Conservation (phyloP, 2,329 filamentous ascomycete species). For the Epicoccum nigrum region DNA sequence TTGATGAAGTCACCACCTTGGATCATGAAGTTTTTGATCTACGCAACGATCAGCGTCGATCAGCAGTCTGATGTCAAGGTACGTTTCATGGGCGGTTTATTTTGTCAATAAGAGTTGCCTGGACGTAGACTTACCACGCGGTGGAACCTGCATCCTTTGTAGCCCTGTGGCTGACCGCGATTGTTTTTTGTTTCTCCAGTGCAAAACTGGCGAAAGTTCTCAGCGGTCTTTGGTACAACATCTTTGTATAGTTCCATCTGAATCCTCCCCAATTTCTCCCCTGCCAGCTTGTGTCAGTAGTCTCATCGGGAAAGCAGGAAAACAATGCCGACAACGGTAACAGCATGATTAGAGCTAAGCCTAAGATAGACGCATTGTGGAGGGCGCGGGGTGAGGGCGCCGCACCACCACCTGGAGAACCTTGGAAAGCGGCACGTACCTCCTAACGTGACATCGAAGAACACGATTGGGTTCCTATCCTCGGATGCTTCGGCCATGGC, state of each 20-base stretch:
- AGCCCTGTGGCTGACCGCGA: slow-evolving; percentile 81
- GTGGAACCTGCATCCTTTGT: slow-evolving; percentile 94
- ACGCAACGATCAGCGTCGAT: slow-evolving; percentile 14
- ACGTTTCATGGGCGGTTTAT: too few species aligned
- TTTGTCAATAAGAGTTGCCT: too few species aligned
- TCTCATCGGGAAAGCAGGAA: slow-evolving; percentile 2
- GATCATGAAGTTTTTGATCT: slow-evolving; percentile 98
- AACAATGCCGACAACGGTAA: slow-evolving; percentile 7
- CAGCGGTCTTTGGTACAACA: slow-evolving; percentile 83
- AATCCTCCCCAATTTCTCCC: slow-evolving; percentile 46
- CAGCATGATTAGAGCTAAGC: slow-evolving; percentile 11
- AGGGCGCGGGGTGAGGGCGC: slow-evolving; percentile 15
- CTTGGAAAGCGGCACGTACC: slow-evolving; percentile 61
- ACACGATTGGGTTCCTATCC: slow-evolving; percentile 61
- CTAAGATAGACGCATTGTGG: slow-evolving; percentile 14
- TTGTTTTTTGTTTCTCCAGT: slow-evolving; percentile 87
- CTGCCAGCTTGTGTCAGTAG: slow-evolving; percentile 36
- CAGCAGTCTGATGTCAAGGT: not conserved
- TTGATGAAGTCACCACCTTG: slow-evolving; percentile 96
- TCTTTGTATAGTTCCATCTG: slow-evolving; percentile 77
- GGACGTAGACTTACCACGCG: slow-evolving; percentile 71
- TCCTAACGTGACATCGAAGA: slow-evolving; percentile 81
- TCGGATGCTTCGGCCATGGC: slow-evolving; percentile 42
- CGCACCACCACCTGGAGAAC: slow-evolving; percentile 18
- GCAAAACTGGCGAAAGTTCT: slow-evolving; percentile 97